A percentile compares a stretch with the other conserved stretches of the same genome.
Evolutionary conservation across 2,329 filamentous ascomycete species (phyloP).

Genomic region (Xylaria digitata): DNA sequence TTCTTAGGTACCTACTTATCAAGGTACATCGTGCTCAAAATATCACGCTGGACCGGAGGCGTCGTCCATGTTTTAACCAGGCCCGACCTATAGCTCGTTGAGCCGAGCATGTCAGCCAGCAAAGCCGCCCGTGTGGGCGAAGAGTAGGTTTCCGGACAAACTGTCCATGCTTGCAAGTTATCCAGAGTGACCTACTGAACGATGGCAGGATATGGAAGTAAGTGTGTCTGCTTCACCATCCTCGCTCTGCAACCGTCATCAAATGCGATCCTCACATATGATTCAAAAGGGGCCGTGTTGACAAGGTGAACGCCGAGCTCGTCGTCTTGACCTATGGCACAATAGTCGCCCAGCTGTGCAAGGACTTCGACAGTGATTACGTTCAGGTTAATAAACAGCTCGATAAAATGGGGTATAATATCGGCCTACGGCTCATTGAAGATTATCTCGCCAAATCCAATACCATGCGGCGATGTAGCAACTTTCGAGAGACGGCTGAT

Average conservation of each 20-base stretch:
- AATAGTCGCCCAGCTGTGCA: constrained; percentile 94
- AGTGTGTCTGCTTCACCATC: constrained; percentile 54
- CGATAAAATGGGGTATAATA: constrained; percentile 99
- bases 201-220: constrained; percentile 87
- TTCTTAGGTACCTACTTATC: neutral
- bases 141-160: constrained; percentile 60
- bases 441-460: constrained; percentile 97
- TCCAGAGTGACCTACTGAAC: constrained; percentile 37
- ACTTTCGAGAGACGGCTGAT: constrained; percentile 95
- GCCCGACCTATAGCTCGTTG: constrained; percentile 42
- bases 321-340: constrained; percentile 98
- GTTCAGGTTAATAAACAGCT: constrained; percentile 96
- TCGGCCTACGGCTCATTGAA: constrained; percentile 93
- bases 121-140: constrained; percentile 72
- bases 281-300: constrained; percentile 80
- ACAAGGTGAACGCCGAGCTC: constrained; percentile 98
- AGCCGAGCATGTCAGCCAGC: constrained; percentile 65
- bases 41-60: neutral
- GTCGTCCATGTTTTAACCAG: constrained; percentile 45
- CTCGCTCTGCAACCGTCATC: constrained; percentile 5
- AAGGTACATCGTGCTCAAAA: neutral
- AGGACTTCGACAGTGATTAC: constrained; percentile 95
- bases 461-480: constrained; percentile 86
- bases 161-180: constrained; percentile 9
- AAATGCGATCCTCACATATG: constrained; percentile 36